Base-by-base conservation (phyloP, 306 rosid species). In the Sindora glabra region DNA sequence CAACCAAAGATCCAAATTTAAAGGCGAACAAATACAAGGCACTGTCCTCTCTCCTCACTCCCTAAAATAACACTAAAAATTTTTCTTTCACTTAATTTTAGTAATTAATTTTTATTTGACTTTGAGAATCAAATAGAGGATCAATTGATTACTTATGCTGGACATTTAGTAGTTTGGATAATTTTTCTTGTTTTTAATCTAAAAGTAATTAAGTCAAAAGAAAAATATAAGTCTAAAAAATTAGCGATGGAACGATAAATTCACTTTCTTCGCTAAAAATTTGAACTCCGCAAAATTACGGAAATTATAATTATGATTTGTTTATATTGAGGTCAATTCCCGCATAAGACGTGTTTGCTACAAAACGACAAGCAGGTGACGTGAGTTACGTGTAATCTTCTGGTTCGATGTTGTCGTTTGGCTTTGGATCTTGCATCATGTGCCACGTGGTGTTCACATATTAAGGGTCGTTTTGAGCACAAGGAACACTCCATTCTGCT, bases 1-100 rank as follows among this genome's bases (percentile, higher is more conserved):
- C 77, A 82, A 86, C 83, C 40, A 48, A 73, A 79, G 90, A 87
- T 87, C 97, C 97, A 81, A 68, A 70, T 42, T 77, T 76, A 19
- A 75, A 65, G 87, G 85, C 2, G 23, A 42, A 14, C 26, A 12
- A 13, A 29, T 9, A 34, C 50, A 42, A 15, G n/a, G 21, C 22
- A 8, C 30, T 63, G 24, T 13, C 56, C 22, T 36, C 59, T 18
- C 44, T 17, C 15, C 45, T 55, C 11, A 1, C 38, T 25, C 55
- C 38, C 24, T 37, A 12, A 40, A 19, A 0, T 0, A 8, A 19
- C 8, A 52, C 15, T 3, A 16, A 22, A 7, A 4, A 10, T 4
- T 27, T 39, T n/a, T n/a, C n/a, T n/a, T n/a, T n/a, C n/a, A n/a
- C n/a, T n/a, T 2, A 38, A 13, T 65, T 19, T 52, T 5, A 21